phyloP scores from a whole-genome alignment of 306 rosid species.

The Vicia sativa region DNA sequence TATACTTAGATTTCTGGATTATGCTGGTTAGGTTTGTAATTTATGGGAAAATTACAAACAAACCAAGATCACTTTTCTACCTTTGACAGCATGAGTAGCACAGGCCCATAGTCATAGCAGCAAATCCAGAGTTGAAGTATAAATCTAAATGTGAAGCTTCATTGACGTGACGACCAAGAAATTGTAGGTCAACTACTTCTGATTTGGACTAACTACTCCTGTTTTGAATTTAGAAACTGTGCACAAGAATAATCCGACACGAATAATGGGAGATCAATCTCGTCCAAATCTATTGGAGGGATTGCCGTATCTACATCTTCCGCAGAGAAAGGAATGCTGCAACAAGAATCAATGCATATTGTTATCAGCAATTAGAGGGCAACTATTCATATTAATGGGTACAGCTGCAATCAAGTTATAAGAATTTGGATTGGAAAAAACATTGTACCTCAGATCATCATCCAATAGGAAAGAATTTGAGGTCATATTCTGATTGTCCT shows the following conservation, averaged over 20 bases:
- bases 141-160: constrained; percentile 33
- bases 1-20: constrained; percentile 38
- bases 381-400: constrained; percentile 20
- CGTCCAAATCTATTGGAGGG: constrained; percentile 82
- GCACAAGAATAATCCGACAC: constrained; percentile 72
- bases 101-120: constrained; percentile 4
- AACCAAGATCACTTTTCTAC: constrained; percentile 22
- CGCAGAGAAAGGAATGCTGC: constrained; percentile 97
- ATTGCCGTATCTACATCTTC: constrained; percentile 93
- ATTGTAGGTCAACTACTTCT: constrained; percentile 37
- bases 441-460: constrained; percentile 87
- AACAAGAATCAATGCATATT: constrained; percentile 23
- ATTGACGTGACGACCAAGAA: constrained; percentile 19
- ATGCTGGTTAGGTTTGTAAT: constrained; percentile 27
- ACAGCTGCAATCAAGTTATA: constrained; percentile 16
- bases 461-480: constrained; percentile 98
- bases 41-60: constrained; percentile 4
- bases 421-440: constrained; percentile 25
- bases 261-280: constrained; percentile 63
- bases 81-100: constrained; percentile 9
- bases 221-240: constrained; percentile 63
- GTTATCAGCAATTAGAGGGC: constrained; percentile 11
- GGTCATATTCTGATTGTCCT: constrained; percentile 83
- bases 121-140: constrained; percentile 28
- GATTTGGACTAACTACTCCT: background rate